Base-by-base conservation (phyloP, 2,329 filamentous ascomycete species). In the Exophiala aquamarina region DNA sequence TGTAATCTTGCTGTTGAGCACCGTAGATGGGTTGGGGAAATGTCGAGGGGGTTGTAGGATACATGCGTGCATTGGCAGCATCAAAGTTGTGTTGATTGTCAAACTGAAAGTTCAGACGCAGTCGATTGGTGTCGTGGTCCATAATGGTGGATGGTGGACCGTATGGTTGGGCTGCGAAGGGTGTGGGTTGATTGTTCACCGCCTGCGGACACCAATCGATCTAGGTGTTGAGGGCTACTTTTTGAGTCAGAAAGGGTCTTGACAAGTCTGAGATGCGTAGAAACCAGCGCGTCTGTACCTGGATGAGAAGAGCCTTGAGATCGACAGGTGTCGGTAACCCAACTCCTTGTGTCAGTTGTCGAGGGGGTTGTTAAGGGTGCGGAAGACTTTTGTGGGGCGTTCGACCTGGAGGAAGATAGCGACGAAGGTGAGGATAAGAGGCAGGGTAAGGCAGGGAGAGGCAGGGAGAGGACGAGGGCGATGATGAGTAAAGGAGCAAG, bases 1-100 rank as follows among this genome's bases (percentile, higher is more conserved):
- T 74, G 61, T 84, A 81, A 58, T 83, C 80, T 66, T 82, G 78
- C 44, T 74, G 71, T 59, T 78, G 74, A 61, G 76, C 77, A 41
- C 78, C 77, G 62, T 82, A 84, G 66, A 95, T 87, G 51, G 91
- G 91, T 72, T 97, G 92, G 10, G 92, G 92, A 65, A 97, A 97
- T 49, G 91, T 95, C 57, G 92, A 96, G 42, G 92, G 92, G 8
- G 92, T 96, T 43, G 92, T 90, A 59, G 86, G 87, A 76, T 88
- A 90, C 58, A 82, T 76, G 65, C 85, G 78, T 66, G 86, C 85
- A 66, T 76, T 78, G 61, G 69, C 62, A 46, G 80, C 70, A 52
- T 76, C 73, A 49, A 82, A 78, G 61, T 82, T 81, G 60, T 84
- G 80, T 68, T 81, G 83, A 65, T 78, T 79, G 68, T 79, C 84